Evolutionary conservation across 345 rosid species (phyloP), one percentile per base, ranked within the genome.

Genomic region (Bretschneidera sinensis): DNA sequence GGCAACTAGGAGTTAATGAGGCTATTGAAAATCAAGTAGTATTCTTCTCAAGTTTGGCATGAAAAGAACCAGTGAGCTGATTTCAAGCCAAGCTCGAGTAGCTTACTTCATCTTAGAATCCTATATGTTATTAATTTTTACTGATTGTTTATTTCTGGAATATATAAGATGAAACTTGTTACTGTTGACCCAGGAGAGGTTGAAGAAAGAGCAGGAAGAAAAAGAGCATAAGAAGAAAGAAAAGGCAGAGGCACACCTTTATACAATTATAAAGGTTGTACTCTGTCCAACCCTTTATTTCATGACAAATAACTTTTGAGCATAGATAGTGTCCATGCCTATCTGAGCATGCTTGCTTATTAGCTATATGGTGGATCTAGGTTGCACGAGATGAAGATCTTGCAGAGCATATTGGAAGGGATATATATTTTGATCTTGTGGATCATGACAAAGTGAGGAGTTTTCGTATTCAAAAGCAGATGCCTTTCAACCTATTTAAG

Each of bases 131-230:
- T 17, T 25, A 24, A 28, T 61, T 18, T 21, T 2, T 33, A 28
- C 50, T 69, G 11, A 45, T 57, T 54, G 51, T 52, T 23, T 69
- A 14, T 20, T 61, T 57, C 9, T 50, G 43, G 59, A 47, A 24
- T 23, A 21, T 63, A 21, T 53, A 48, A 48, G 63, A 22, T 63
- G n/a, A 21, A 47, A 57, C 17, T 33, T 48, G 45, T 52, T 20
- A 51, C 43, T 24, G 31, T 34, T 56, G 73, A 76, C 63, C 56
- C 77, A 90, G 97, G 86, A 74, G 71, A 94, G 97, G 67, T 74
- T 94, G 80, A 88, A 88, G 77, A 94, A 85, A 74, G 96, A 90
- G 62, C 97, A 94, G 72, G 95, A 90, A 82, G 99, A 94, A 67
- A 90, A 94, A 65, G 96, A 90, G 60, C 85, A 86, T 45, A 90